These are phyloP conservation scores for Cladosporium sp. DNA, from an alignment of 2,329 filamentous ascomycete species.

Conservation along the genomic window DNA sequence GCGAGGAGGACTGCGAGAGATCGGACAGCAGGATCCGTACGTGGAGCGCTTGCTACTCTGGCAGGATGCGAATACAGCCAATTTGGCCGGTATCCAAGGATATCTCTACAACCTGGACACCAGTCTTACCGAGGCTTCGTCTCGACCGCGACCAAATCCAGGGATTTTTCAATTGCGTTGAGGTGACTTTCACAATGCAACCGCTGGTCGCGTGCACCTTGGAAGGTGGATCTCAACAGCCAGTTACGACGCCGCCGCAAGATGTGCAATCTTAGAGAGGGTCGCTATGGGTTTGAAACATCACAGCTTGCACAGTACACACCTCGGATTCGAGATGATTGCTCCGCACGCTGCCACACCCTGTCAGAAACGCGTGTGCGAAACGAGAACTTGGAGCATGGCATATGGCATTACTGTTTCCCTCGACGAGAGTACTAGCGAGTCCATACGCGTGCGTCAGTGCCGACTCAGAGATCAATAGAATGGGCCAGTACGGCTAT, in stretches of 20 bases:
- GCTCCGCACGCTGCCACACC: background rate
- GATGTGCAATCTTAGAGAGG: background rate
- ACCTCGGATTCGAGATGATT: background rate
- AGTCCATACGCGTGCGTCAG: no score
- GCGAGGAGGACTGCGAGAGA: conserved; percentile 21
- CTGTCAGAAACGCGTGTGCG: no score
- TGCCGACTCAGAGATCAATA: no score
- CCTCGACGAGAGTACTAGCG: no score
- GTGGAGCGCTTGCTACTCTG: background rate
- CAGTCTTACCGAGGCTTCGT: background rate
- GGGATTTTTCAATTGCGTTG: background rate
- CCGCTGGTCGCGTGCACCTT: background rate
- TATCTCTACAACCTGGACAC: background rate
- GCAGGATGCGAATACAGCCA: conserved; percentile 7
- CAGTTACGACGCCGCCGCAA: background rate
- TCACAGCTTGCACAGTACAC: background rate
- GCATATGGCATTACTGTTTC: no score
- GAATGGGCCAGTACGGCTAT: background rate
- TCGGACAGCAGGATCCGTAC: conserved; percentile 20
- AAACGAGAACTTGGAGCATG: no score
- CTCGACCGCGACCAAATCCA: background rate
- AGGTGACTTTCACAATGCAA: background rate
- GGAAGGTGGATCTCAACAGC: background rate
- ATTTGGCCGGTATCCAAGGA: background rate
- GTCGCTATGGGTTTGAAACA: background rate